Percentiles rank a stretch among this genome's conserved stretches.
Conservation (phyloP, 176 grass and related monocot genomes). For the Avena atlantica region DNA sequence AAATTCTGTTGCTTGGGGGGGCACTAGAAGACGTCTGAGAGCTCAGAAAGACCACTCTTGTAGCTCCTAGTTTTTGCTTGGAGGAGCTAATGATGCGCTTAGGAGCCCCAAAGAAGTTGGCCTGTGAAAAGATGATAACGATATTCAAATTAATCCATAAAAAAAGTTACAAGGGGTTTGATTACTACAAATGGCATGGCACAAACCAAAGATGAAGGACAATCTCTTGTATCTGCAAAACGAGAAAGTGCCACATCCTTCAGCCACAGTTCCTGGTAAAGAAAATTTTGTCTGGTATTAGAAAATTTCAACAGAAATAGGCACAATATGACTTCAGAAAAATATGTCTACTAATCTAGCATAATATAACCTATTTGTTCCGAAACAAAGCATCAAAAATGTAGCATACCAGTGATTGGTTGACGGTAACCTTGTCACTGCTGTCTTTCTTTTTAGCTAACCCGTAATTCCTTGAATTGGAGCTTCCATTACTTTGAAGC, state of each 20-base stretch:
- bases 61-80: constrained; percentile 61
- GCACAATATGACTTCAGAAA: neutral
- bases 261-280: constrained; percentile 91
- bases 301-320: constrained; percentile 50
- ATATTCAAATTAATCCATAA: constrained; percentile 31
- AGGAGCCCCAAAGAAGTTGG: constrained; percentile 78
- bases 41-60: constrained; percentile 47
- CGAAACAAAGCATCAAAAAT: constrained; percentile 20
- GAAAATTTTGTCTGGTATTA: constrained; percentile 52
- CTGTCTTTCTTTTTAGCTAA: constrained; percentile 58
- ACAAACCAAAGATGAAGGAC: constrained; percentile 78
- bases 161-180: constrained; percentile 23
- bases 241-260: constrained; percentile 75
- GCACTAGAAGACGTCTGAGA: constrained; percentile 54
- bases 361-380: neutral
- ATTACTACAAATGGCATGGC: constrained; percentile 43
- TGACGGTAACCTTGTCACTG: constrained; percentile 67
- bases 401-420: constrained; percentile 77
- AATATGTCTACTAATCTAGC: constrained; percentile 8
- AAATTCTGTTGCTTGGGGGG: constrained; percentile 47
- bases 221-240: constrained; percentile 89
- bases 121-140: constrained; percentile 49
- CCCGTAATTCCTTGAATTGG: constrained; percentile 62
- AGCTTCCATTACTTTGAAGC: constrained; percentile 71
- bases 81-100: constrained; percentile 68